Percentiles rank a stretch among this genome's conserved stretches.
Evolutionary conservation across 371 early-diverging fungal genomes (phyloP).

Genomic region (Actinomortierella wolfii): DNA sequence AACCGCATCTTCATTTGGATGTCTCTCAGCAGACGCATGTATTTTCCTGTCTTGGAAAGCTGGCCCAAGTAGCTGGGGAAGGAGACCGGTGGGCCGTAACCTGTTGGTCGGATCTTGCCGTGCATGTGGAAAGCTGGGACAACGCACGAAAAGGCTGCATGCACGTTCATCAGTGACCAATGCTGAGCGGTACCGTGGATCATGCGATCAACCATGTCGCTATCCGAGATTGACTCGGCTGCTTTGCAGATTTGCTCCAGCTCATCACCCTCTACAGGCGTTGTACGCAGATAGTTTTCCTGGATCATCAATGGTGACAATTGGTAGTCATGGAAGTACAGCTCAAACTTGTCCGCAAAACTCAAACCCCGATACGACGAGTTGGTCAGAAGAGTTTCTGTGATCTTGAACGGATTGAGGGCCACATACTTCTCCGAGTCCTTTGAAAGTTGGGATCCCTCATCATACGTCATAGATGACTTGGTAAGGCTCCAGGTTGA

Average conservation of each 20-base stretch:
- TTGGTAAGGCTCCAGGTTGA: conserved; percentile 82
- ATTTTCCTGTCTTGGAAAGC: conserved; percentile 84
- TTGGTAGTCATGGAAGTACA: conserved; percentile 94
- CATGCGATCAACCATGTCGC: conserved; percentile 82
- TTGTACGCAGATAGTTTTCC: conserved; percentile 63
- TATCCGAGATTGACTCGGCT: conserved; percentile 90
- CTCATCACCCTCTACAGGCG: conserved; percentile 30
- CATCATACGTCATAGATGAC: conserved; percentile 76
- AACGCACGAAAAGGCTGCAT: conserved; percentile 90
- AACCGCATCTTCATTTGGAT: conserved; percentile 85
- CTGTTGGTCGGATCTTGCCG: conserved; percentile 49
- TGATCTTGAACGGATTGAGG: conserved; percentile 87
- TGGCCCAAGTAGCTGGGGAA: conserved; percentile 88
- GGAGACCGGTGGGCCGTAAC: background rate
- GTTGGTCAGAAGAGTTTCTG: conserved; percentile 66
- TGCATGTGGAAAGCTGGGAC: conserved; percentile 83
- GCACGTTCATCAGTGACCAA: conserved; percentile 93
- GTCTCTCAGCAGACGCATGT: conserved; percentile 74
- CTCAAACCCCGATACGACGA: conserved; percentile 54
- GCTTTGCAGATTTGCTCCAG: conserved; percentile 78
- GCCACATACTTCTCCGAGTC: conserved; percentile 78
- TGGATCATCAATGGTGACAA: conserved; percentile 94
- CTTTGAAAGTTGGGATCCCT: conserved; percentile 69
- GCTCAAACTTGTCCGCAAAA: conserved; percentile 82
- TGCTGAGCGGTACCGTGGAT: conserved; percentile 79